Base-by-base conservation (phyloP, 2,329 filamentous ascomycete species). In the Aureobasidium sp. region DNA sequence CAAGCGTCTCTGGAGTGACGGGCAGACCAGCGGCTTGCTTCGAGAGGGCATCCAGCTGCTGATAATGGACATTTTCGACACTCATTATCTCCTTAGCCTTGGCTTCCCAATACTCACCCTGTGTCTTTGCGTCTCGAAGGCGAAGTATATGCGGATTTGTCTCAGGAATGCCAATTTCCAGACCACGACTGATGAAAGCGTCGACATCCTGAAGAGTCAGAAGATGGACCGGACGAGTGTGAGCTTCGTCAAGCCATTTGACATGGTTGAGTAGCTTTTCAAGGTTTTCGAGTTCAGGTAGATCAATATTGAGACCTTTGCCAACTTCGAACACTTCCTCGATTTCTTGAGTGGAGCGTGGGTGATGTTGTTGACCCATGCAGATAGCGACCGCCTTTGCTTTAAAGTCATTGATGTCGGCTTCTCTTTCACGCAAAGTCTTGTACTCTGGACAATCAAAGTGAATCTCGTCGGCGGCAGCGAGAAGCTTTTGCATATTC, bases 401-500 rank as follows among this genome's bases (percentile, higher is more conserved):
- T 71, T 88, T 87, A 76, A 96, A 99, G 63, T 86, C 84, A 67
- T 88, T 86, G 75, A 99, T 94, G 57, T 88, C 87, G 66, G 89
- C 86, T 63, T 89, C 89, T 55, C 93, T 89, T 73, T 97, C 92
- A 71, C 88, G 87, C 60, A 99, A 80, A 66, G 90, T 88, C 41
- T 82, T 82, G 69, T 97, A 96, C 75, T 99, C 93, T 44, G 90
- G 88, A 74, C 91, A 96, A 68, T 97, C 91, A 72, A 99, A 99
- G 15, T 90, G 90, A 65, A 97, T 86, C 68, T 87, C 85, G 69
- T 96, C 89, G 27, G 93, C 93, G 68, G 92, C 87, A 64, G 84
- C 81, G 62, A 99, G 84, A 52, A 99, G 84, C 66, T 90, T 88
- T 71, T 89, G 86, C 66, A 99, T 90, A 72, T 95, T 95, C 68